Base-by-base conservation (phyloP, 768 basidiomycete species). In the Hortiboletus flavorubellus region DNA sequence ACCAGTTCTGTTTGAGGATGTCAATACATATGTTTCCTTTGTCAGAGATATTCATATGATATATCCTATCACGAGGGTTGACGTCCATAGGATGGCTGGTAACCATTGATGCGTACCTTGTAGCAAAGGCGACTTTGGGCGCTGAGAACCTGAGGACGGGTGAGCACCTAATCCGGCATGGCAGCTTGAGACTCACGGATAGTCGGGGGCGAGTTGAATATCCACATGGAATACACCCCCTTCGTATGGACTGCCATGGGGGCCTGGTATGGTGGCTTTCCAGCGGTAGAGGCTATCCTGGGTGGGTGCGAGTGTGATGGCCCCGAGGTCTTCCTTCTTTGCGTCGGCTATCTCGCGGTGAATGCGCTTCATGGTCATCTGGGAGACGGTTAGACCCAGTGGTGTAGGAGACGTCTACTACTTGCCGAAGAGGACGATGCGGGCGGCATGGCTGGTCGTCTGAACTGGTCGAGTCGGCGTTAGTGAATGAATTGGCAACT, bases 1-100 rank as follows among this genome's bases (percentile, higher is more conserved):
- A 94, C 94, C 94, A 98, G 64, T 91, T 89, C 65, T 85, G 81
- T 74, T 98, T 97, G 55, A 98, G 80, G 48, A 96, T 92, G 72
- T 97, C 90, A 61, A 93, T 89, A 65, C 90, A 93, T 50, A 92
- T 86, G 60, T 78, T 80, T 41, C 89, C 90, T 49, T 81, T 79
- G 54, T 90, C 88, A 48, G 85, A 87, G 43, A 91, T 90, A 56
- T 93, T 93, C 89, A 92, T 91, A 64, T 93, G 91, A 64, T 93
- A 93, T 67, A 92, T 91, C 64, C 89, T 91, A 57, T 33, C 18
- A 41, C 18, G n/a, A 8, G 29, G 3, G 57, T 43, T 34, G 39
- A 38, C 29, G 15, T 44, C 46, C 53, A 54, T 12, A 46, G 44
- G 11, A 12, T 3, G 26, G 30, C 5, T 9, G n/a, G 38, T 7